Evolutionary conservation across 2,329 filamentous ascomycete species (phyloP).

Genomic region (Talaromyces pinophilus): DNA sequence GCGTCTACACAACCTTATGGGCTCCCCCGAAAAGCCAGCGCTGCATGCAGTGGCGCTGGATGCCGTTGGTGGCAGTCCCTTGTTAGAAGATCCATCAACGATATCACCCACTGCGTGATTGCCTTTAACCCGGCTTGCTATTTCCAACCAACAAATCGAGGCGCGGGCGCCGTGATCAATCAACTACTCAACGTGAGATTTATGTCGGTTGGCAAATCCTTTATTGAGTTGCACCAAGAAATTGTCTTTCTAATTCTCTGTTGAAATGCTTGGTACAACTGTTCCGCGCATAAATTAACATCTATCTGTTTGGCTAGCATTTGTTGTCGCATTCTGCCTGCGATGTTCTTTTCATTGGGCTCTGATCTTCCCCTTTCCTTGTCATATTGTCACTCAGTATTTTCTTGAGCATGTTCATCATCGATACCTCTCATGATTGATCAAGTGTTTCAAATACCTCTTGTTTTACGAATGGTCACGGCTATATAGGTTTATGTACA

Average conservation of each 20-base stretch:
- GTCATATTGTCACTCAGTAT: background rate
- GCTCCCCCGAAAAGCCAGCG: conserved; percentile 68
- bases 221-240: background rate
- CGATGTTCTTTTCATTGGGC: background rate
- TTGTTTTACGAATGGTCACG: conserved; percentile 8
- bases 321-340: conserved; percentile 20
- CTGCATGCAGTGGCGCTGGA: conserved; percentile 85
- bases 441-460: conserved; percentile 9
- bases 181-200: conserved; percentile 1
- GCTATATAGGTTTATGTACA: conserved; percentile 9
- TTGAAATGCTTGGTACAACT: background rate
- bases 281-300: background rate
- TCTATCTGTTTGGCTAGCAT: conserved; percentile 22
- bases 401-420: conserved; percentile 5
- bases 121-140: background rate
- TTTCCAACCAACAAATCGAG: background rate
- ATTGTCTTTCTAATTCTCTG: background rate
- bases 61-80: conserved; percentile 55
- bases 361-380: background rate
- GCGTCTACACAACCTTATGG: conserved; percentile 60
- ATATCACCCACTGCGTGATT: conserved; percentile 3
- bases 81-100: conserved; percentile 34
- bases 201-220: background rate
- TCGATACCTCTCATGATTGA: conserved; percentile 9
- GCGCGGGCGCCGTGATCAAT: conserved; percentile 11